Evolutionary conservation across 1,284 basidiomycete genomes (phyloP).

Genomic region (Gastroboletus turbinatus): DNA sequence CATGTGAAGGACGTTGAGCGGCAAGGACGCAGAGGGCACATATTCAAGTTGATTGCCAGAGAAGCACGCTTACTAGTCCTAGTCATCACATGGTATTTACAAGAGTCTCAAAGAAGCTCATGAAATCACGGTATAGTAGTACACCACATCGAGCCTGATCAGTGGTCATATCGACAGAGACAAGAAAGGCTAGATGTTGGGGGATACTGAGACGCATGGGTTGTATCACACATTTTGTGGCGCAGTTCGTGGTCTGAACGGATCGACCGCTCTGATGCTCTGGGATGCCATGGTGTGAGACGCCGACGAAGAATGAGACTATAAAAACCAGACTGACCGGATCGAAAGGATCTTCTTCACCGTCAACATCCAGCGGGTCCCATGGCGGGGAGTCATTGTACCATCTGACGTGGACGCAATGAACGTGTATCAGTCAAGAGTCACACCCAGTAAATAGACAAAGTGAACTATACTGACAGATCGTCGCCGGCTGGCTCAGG

Average conservation of each 20-base stretch:
- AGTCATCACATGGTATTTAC: too few relatives aligned
- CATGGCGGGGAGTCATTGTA: conserved; percentile 19
- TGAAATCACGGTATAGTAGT: neutral
- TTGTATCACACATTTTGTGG: neutral
- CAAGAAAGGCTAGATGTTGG: neutral
- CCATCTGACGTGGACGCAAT: conserved; percentile 19
- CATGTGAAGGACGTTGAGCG: too few relatives aligned
- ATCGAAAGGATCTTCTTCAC: conserved; percentile 7
- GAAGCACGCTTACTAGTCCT: neutral
- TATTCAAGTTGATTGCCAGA: neutral
- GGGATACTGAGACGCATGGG: neutral
- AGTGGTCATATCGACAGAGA: neutral
- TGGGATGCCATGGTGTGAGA: conserved; percentile 1
- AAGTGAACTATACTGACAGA: conserved; percentile 17
- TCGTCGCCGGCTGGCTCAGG: conserved; percentile 19
- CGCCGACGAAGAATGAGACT: neutral
- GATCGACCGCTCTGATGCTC: neutral
- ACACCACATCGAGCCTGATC: neutral
- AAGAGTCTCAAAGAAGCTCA: neutral
- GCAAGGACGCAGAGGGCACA: neutral
- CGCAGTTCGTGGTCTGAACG: neutral
- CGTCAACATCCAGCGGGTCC: conserved; percentile 32
- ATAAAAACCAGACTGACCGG: conserved; percentile 1
- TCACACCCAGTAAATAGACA: too few relatives aligned
- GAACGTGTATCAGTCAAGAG: neutral